Base-by-base conservation (phyloP, 352 stramenopile genomes). In the Paralagenidium karlingii region DNA sequence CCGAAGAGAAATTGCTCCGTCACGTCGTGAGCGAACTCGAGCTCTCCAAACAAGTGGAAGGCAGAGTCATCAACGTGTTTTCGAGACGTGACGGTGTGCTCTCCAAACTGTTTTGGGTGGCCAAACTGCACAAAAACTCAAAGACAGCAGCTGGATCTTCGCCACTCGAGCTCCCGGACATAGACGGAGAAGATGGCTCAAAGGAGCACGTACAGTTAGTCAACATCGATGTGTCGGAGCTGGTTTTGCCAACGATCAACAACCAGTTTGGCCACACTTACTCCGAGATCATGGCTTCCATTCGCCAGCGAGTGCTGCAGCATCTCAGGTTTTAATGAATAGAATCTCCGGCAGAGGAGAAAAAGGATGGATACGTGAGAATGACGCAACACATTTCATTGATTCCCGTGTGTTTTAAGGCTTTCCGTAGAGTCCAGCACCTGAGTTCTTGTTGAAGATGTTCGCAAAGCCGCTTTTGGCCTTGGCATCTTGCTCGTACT, bases 181-280 rank as follows among this genome's bases (percentile, higher is more conserved):
- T 37, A 21, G 38, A 38, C 5, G 39, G 34, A 10, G 50, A 49
- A 28, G 26, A 50, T 18, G 41, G 48, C n/a, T n/a, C n/a, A n/a
- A n/a, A n/a, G n/a, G n/a, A n/a, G n/a, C n/a, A n/a, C n/a, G n/a
- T n/a, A n/a, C n/a, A n/a, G n/a, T n/a, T n/a, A n/a, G 32, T 41
- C 10, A 85, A 91, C 36, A 55, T 91, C 15, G 73, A 88, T 13
- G 73, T 91, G 10, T 75, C 74, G 20, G 62, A 76, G 28, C 47
- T 86, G 12, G 56, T 91, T 22, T 47, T 58, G 5, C 61, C 74
- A 19, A 48, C 57, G 21, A 40, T 79, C 30, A 55, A 67, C 29
- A 87, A 74, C 37, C 69, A 82, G 47, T 86, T 91, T 32, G 77
- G 77, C 13, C 77, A 91, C 51, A 74, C 71, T 51, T 91, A 91